These are phyloP conservation scores for Staphylotrichum tortipilum DNA, from an alignment of 495 filamentous ascomycete genomes.

Conservation along the genomic window DNA sequence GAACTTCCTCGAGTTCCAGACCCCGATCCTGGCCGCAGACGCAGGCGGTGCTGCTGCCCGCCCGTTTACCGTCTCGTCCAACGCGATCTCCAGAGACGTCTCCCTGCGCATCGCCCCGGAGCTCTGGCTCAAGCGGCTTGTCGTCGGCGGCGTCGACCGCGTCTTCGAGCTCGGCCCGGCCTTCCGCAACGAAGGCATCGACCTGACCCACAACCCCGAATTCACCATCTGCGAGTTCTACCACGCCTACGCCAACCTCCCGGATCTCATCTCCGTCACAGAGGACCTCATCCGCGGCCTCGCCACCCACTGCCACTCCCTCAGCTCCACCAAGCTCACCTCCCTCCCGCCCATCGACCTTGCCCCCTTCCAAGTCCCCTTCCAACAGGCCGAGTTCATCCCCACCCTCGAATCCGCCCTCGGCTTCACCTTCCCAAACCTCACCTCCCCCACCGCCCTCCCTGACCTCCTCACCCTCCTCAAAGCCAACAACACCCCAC, in stretches of 20 bases:
- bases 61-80: conserved; percentile 72
- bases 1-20: conserved; percentile 77
- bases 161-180: conserved; percentile 90
- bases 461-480: conserved; percentile 51
- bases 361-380: conserved; percentile 32
- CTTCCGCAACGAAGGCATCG: conserved; percentile 93
- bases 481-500: conserved; percentile 32
- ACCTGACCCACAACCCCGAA: conserved; percentile 96
- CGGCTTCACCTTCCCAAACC: conserved; percentile 57
- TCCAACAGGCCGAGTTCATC: conserved; percentile 71
- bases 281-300: conserved; percentile 57
- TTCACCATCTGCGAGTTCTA: conserved; percentile 98
- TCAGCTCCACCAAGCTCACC: conserved; percentile 40
- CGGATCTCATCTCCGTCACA: conserved; percentile 66
- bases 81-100: conserved; percentile 59
- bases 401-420: conserved; percentile 62
- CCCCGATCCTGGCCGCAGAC: conserved; percentile 68
- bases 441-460: conserved; percentile 47
- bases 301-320: conserved; percentile 39
- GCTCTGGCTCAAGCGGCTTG: conserved; percentile 89
- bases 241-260: conserved; percentile 68
- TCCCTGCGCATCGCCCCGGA: conserved; percentile 83
- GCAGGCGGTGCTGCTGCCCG: conserved; percentile 79
- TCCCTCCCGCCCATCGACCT: conserved; percentile 45
- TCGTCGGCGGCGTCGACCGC: conserved; percentile 84